Percentiles rank a stretch among this genome's conserved stretches.
Evolutionary conservation across 2,329 filamentous ascomycete genomes (phyloP).

Genomic region (Calonectria henricotiae): DNA sequence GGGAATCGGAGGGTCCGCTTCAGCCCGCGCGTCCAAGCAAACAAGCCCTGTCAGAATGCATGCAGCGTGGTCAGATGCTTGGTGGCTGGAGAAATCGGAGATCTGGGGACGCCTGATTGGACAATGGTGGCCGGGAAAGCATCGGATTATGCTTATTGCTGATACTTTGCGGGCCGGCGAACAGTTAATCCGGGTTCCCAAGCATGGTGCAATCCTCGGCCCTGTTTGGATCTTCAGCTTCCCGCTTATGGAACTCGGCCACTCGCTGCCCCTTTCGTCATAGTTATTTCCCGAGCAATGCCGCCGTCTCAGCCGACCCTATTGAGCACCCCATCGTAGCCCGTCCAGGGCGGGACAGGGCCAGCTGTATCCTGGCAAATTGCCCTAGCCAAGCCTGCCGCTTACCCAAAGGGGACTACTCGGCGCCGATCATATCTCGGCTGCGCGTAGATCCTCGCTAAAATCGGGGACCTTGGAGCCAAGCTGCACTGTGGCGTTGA

Average conservation of each 20-base stretch:
- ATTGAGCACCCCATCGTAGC: not conserved
- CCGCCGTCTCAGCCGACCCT: conserved; percentile 5
- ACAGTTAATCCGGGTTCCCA: too few species aligned
- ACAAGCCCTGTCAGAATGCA: too few species aligned
- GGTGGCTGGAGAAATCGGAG: not conserved
- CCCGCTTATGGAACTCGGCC: not conserved
- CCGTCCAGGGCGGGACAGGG: not conserved
- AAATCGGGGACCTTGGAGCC: not conserved
- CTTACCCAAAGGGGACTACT: not conserved
- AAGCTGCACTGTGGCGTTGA: not conserved
- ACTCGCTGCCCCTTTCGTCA: conserved; percentile 1
- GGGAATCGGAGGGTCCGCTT: not conserved
- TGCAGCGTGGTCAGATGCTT: not conserved
- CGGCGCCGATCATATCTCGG: conserved; percentile 4
- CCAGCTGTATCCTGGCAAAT: conserved; percentile 10
- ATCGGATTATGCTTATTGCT: conserved; percentile 12
- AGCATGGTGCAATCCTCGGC: not conserved
- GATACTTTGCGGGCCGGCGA: not conserved
- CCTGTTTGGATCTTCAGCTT: conserved; percentile 3
- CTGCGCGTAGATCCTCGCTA: conserved; percentile 1
- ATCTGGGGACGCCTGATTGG: not conserved
- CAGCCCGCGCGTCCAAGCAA: not conserved
- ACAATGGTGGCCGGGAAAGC: not conserved
- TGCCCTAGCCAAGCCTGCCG: not conserved
- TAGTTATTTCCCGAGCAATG: conserved; percentile 7